Evolutionary conservation across 2,329 filamentous ascomycete species (phyloP).

Genomic region (Tolypocladium endophyticum): DNA sequence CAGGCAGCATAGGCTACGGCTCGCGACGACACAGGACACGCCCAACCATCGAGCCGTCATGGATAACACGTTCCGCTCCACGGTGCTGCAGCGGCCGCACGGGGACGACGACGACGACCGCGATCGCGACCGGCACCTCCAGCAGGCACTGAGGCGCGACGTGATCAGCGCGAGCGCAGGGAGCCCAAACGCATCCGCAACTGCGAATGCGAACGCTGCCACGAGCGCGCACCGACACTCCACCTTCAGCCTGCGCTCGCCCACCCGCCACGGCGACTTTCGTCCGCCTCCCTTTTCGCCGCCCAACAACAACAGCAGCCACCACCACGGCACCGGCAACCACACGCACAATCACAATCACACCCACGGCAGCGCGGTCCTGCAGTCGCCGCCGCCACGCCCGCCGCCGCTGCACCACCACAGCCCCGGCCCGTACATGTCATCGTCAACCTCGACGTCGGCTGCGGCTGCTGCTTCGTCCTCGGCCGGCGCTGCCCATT

Average conservation of each 20-base stretch:
- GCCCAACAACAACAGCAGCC: conserved; percentile 9
- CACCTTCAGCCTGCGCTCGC: conserved; percentile 38
- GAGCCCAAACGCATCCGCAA: conserved; percentile 2
- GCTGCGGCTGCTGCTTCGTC: conserved; percentile 11
- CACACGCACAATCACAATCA: conserved; percentile 10
- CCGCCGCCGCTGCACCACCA: conserved; percentile 12
- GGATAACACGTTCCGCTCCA: conserved; percentile 39
- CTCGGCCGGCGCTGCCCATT: conserved; percentile 14
- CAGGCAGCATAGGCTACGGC: background rate
- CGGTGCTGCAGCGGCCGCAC: conserved; percentile 35
- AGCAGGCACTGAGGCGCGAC: conserved; percentile 32
- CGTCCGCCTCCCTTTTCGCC: conserved; percentile 18
- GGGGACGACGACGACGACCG: conserved; percentile 22
- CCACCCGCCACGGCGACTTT: conserved; percentile 33
- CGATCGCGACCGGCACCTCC: conserved; percentile 13
- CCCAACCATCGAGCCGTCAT: conserved; percentile 17
- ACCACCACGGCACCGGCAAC: conserved; percentile 15
- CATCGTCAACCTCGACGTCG: conserved; percentile 18
- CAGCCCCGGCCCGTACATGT: conserved; percentile 24
- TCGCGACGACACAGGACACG: background rate
- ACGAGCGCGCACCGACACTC: conserved; percentile 27
- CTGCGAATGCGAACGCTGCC: conserved; percentile 1
- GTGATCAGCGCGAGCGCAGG: conserved; percentile 26
- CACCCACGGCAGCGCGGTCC: conserved; percentile 15
- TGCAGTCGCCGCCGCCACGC: conserved; percentile 20